phyloP scores from a whole-genome alignment of 73 alveolate species.

The Stentor roeselii region DNA sequence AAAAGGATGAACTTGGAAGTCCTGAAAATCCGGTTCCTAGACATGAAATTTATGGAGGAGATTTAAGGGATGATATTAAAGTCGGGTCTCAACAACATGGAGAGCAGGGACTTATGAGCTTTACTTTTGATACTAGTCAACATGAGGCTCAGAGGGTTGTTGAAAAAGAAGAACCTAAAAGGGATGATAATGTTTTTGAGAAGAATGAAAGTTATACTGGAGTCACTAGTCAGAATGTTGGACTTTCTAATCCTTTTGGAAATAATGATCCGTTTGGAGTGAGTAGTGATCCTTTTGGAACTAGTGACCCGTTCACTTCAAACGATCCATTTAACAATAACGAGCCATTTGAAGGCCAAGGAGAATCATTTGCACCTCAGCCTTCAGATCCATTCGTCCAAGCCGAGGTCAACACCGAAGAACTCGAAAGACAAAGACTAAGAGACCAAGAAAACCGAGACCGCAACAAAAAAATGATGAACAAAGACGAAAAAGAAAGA shows the following conservation, averaged over 20 bases:
- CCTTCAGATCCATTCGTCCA: too few relatives aligned
- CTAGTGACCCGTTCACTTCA: not conserved
- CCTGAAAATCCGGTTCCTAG: constrained; percentile 22
- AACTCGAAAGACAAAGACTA: constrained; percentile 12
- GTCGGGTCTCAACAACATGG: constrained; percentile 28
- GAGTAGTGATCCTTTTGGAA: not conserved
- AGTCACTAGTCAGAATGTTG: not conserved
- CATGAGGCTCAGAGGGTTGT: not conserved
- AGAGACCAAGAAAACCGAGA: constrained; percentile 22
- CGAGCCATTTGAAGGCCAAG: too few relatives aligned
- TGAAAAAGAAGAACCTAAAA: not conserved
- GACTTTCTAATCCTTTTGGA: not conserved
- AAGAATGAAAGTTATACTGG: too few relatives aligned
- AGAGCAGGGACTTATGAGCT: not conserved
- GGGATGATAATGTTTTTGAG: not conserved
- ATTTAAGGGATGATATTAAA: constrained; percentile 7
- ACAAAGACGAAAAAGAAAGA: constrained; percentile 26
- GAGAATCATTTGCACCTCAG: too few relatives aligned
- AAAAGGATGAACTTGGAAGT: not conserved
- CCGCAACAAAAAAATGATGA: not conserved
- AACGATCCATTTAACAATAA: too few relatives aligned
- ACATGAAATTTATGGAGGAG: constrained; percentile 24
- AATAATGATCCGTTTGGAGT: not conserved
- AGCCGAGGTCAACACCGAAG: constrained; percentile 12
- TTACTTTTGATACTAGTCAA: not conserved